phyloP scores from a whole-genome alignment of 768 basidiomycete species.

The Psilocybe subaeruginosa region DNA sequence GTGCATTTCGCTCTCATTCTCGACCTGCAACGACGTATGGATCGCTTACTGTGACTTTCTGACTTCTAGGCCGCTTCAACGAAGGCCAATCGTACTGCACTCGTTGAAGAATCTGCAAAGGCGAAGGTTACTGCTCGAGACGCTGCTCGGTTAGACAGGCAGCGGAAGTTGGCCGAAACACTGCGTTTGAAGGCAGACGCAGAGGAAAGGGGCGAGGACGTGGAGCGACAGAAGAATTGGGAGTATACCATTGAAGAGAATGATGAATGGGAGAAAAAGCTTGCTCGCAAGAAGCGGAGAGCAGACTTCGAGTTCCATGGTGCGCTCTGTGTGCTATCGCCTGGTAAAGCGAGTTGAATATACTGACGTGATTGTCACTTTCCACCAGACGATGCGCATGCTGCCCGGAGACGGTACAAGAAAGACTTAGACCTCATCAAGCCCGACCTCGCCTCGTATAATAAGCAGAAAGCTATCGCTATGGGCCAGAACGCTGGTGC shows the following conservation, averaged over 20 bases:
- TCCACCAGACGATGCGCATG: constrained; percentile 81
- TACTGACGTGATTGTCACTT: background rate
- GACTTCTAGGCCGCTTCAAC: constrained; percentile 67
- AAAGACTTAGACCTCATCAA: constrained; percentile 89
- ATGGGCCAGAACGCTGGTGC: constrained; percentile 76
- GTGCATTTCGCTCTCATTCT: constrained; percentile 45
- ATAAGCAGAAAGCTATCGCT: constrained; percentile 85
- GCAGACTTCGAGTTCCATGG: constrained; percentile 93
- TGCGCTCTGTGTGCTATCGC: constrained; percentile 36
- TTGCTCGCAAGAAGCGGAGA: constrained; percentile 78
- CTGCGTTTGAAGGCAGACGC: constrained; percentile 86
- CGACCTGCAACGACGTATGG: background rate
- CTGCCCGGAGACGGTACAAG: constrained; percentile 88
- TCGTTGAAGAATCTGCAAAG: constrained; percentile 84
- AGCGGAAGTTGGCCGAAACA: constrained; percentile 88
- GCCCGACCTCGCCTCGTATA: constrained; percentile 86
- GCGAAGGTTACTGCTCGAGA: constrained; percentile 80
- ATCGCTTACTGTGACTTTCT: constrained; percentile 1
- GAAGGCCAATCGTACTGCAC: constrained; percentile 81
- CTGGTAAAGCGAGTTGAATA: background rate
- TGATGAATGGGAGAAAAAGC: constrained; percentile 94
- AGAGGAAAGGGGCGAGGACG: constrained; percentile 89
- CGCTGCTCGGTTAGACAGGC: constrained; percentile 81
- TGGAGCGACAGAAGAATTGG: constrained; percentile 92
- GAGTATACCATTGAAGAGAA: constrained; percentile 96